phyloP scores from a whole-genome alignment of 495 filamentous ascomycete genomes.

The Podospora sp. region DNA sequence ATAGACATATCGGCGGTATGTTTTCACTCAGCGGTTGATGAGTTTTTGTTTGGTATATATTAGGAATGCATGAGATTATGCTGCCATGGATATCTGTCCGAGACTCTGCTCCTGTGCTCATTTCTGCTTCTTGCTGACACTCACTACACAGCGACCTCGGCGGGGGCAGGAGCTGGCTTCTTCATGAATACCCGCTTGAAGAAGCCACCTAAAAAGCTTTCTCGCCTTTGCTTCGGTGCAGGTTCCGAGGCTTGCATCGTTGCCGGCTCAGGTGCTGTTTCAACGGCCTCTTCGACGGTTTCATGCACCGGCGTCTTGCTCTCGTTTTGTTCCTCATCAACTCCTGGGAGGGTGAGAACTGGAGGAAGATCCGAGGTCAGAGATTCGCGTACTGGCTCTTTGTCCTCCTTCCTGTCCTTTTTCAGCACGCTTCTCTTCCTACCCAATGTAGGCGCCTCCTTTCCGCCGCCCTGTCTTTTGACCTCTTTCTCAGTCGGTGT shows the following conservation, averaged over 20 bases:
- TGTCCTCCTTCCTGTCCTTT: neutral
- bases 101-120: neutral
- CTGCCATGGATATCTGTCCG: too few species aligned
- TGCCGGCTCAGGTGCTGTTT: neutral
- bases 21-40: neutral
- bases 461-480: neutral
- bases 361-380: constrained; percentile 7
- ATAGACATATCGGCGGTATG: neutral
- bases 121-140: neutral
- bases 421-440: constrained; percentile 12
- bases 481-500: neutral
- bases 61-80: neutral
- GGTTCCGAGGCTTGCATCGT: neutral
- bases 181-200: constrained; percentile 28
- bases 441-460: neutral
- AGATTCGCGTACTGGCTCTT: neutral
- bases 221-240: constrained; percentile 6
- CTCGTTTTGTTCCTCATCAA: neutral
- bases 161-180: constrained; percentile 12
- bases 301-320: neutral
- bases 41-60: neutral
- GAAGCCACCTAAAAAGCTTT: constrained; percentile 21
- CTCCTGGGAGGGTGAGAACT: neutral
- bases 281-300: neutral
- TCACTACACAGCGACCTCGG: constrained; percentile 19